Evolutionary conservation across 2,329 filamentous ascomycete genomes (phyloP), one percentile per base, ranked within the genome.

Genomic region (Fusarium phyllophilum): DNA sequence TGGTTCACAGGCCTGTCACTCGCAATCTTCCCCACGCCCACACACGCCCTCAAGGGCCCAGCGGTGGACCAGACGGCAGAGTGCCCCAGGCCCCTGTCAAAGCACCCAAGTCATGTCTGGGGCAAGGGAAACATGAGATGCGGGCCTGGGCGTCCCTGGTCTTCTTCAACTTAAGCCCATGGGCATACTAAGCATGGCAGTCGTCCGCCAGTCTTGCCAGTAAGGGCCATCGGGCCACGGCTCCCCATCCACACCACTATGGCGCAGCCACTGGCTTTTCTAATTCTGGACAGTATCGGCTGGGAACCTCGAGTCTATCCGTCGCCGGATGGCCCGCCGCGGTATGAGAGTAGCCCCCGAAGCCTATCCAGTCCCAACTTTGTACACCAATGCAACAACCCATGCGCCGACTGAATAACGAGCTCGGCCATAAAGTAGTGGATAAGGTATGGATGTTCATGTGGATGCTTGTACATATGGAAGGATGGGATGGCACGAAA

Each of bases 241-340:
- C 68, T 74, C 56, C 59, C 69, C 72, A 72, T 75, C 74, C 75
- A 76, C 76, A 79, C 72, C 75, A 79, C 68, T 68, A 80, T 77
- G 79, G 80, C 79, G 78, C 79, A 81, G 80, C 79, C 76, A 80
- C 78, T 77, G 63, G 66, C 73, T 73, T 70, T 80, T 81, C 81
- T 82, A 82, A 82, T 81, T 82, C 81, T 80, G 79, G 81, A 78
- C 67, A 62, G 68, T 49, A 57, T 71, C 63, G 66, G 70, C 58
- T 72, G 55, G 58, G 66, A 63, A 65, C 61, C 41, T 75, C 67
- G 68, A 72, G 64, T 54, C 68, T 74, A 74, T 74, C 72, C 72
- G 66, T 68, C 73, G 66, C 78, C 78, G 76, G 78, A 79, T 76
- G 75, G 68, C 59, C 77, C 79, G 76, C 73, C 78, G 78, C 74